Evolutionary conservation across 371 early-diverging fungal genomes (phyloP), one percentile per base, ranked within the genome.

Genomic region (Mucor indicus): DNA sequence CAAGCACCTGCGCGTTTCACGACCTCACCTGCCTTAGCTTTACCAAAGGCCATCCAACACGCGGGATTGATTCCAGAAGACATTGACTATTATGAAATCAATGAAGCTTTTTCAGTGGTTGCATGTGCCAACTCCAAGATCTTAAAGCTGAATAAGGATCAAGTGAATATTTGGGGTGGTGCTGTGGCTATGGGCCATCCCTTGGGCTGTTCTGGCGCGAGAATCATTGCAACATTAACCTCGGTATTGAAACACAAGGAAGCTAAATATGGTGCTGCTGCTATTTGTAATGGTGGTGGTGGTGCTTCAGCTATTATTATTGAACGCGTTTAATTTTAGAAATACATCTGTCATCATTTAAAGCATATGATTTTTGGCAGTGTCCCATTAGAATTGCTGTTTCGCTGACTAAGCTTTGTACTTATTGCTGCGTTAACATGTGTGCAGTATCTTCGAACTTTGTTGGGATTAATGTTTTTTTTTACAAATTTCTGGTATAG

Each of bases 161-260:
- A 33, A 15, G 35, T 33, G 19, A 99, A 99, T 56, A 79, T 91
- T 24, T 83, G 83, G 69, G 99, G 99, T 54, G 99, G 99, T 40
- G 96, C 98, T 38, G 98, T 98, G 25, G 93, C 95, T 1, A 79
- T 98, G 55, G 99, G 99, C 8, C 99, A 99, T 75, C 99, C 99
- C 41, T 81, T 99, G 31, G 98, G 98, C 13, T 92, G 93, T 69
- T 93, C 95, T 5, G 99, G 99, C 38, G 93, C 95, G 29, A 77
- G 99, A 57, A 89, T 99, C 40, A 79, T 98, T 27, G 86, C 84
- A 16, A 93, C 97, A 1, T 64, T 98, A 37, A 61, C 85, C 44
- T 83, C 75, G 23, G 88, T 93, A 11, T 79, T 98, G 48, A 70
- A 79, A 36, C 64, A 69, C 42, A 67, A 74, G 51, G 77, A 78